These are phyloP conservation scores for Saururus chinensis DNA, from an alignment of 164 flowering plant genomes.

Conservation along the genomic window DNA sequence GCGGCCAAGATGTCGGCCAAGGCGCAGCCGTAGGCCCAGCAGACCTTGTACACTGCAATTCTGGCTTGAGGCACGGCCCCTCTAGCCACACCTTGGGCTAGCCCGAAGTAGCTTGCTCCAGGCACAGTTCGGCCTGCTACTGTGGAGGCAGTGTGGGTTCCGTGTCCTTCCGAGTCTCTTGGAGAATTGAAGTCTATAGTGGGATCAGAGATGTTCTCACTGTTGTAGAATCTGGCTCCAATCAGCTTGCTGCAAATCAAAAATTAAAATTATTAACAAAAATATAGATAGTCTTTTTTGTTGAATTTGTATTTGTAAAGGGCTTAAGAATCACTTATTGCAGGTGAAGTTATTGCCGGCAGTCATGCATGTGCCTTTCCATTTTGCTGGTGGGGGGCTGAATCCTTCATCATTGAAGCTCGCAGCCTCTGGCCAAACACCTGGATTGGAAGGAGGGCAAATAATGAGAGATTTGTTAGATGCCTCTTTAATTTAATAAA, in stretches of 20 bases:
- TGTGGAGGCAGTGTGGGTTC: constrained; percentile 20
- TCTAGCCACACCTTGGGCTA: constrained; percentile 16
- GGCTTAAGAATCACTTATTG: constrained; percentile 38
- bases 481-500: not conserved
- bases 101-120: constrained; percentile 8
- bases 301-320: too few relatives aligned
- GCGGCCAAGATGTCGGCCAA: constrained; percentile 16
- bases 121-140: constrained; percentile 12
- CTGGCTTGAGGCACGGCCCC: constrained; percentile 14
- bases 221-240: constrained; percentile 23
- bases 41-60: constrained; percentile 18
- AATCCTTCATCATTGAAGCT: constrained; percentile 43
- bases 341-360: constrained; percentile 28
- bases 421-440: constrained; percentile 51
- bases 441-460: constrained; percentile 19
- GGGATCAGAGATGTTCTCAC: not conserved
- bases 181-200: constrained; percentile 13
- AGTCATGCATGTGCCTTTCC: constrained; percentile 49
- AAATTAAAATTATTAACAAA: not conserved
- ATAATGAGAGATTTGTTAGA: not conserved
- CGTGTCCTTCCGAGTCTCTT: constrained; percentile 16
- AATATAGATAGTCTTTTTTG: not conserved
- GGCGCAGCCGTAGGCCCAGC: constrained; percentile 10
- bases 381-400: constrained; percentile 57
- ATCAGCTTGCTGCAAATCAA: constrained; percentile 20